Percentiles rank a stretch among this genome's conserved stretches.
These are phyloP conservation scores for Dentipellis sp. DNA, from an alignment of 768 basidiomycete species.

Conservation along the genomic window DNA sequence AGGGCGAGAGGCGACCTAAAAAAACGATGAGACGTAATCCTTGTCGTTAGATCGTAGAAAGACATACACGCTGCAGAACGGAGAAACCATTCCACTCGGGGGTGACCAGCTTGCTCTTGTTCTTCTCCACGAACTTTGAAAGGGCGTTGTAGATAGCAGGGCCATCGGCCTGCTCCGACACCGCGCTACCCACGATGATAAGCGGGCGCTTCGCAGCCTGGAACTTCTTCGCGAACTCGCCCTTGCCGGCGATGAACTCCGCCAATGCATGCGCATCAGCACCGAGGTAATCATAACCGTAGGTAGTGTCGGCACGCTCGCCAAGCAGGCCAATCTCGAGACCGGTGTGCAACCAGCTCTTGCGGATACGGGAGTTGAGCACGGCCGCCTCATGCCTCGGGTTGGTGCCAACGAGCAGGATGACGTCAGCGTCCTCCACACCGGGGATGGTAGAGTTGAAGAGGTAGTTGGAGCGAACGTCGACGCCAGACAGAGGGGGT, in stretches of 20 bases:
- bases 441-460: conserved; percentile 92
- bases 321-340: conserved; percentile 88
- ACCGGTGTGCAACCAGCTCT: conserved; percentile 83
- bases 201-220: conserved; percentile 83
- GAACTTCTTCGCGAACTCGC: conserved; percentile 78
- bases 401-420: conserved; percentile 93
- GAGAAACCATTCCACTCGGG: conserved; percentile 96
- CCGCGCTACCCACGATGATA: conserved; percentile 85
- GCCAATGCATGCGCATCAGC: conserved; percentile 63
- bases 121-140: conserved; percentile 68
- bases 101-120: conserved; percentile 68
- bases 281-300: conserved; percentile 91
- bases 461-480: conserved; percentile 91
- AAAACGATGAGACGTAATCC: background rate
- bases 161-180: conserved; percentile 81
- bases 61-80: conserved; percentile 79
- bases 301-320: conserved; percentile 83
- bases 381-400: conserved; percentile 96
- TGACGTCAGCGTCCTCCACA: conserved; percentile 84
- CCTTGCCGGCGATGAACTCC: conserved; percentile 71
- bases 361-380: conserved; percentile 93
- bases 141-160: conserved; percentile 68
- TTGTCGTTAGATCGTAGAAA: background rate
- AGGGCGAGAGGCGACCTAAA: conserved; percentile 79
- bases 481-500: conserved; percentile 74